Evolutionary conservation across 306 rosid genomes (phyloP), one percentile per base, ranked within the genome.

Genomic region (Vicia villosa): DNA sequence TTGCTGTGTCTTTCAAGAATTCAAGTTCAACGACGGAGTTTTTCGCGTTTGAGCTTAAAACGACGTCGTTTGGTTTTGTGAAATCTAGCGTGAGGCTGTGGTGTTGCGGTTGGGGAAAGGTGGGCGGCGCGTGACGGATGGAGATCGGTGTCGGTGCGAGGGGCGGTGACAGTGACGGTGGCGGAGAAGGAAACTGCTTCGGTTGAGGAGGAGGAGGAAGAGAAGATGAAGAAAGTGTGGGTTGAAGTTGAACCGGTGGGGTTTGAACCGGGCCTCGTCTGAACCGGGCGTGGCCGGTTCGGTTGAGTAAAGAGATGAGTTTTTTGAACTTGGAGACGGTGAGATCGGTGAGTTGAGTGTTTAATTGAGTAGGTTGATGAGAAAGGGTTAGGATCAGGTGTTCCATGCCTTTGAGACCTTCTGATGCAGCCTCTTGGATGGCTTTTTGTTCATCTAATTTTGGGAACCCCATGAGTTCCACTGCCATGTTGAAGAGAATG

Each of bases 201-300:
- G 90, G 86, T 43, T 1, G 78, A 0, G 51, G 4, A 34, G 38
- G 38, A 34, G 38, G 38, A 34, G 38, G 38, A 34, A 34, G 38
- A 34, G 38, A 34, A 34, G 38, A 34, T 34, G 38, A 34, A 34
- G 38, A 34, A 7, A 34, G 38, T 34, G 38, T 34, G 38, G 38
- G 6, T 3, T 58, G 66, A 60, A 16, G 5, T 15, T 34, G 65
- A 57, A 55, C 61, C 61, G 37, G 36, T 12, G 54, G 1, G 4
- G 36, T 2, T 1, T 66, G 79, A 66, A 69, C 55, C 50, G 96
- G 98, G 10, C 86, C 98, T 3, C 96, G 93, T 15, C 98, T 67
- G 93, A 92, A 92, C 13, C 96, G 87, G 66, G 98, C 98, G 51
- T 88, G 98, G 12, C 96, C 98, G 72, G 96, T 88, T 32, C 96